Base-by-base conservation (phyloP, 345 rosid genomes). In the Limnanthes douglasii region DNA sequence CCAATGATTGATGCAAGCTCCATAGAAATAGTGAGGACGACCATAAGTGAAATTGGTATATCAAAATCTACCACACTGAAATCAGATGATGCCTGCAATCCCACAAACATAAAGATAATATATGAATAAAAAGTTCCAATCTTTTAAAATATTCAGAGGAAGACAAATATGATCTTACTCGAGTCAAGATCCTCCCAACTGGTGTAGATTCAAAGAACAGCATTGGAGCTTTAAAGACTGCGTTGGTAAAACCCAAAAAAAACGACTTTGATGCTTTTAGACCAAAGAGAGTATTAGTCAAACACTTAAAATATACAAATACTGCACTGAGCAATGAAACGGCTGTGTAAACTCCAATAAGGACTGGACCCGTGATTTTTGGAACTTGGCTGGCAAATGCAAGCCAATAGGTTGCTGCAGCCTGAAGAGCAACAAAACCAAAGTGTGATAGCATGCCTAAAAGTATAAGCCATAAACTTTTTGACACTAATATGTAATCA, bases 171-270 rank as follows among this genome's bases (percentile, higher is more conserved):
- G 2, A 36, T 54, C 70, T 67, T 74, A 83, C 95, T 43, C 86
- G 61, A 16, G 95, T 75, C 38, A 68, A 57, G 48, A 78, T 72
- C 51, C 92, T 57, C 5, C 92, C 83, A 17, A 75, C 75, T 0
- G 86, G 95, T 31, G 92, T 78, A 34, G 83, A 78, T 45, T 75
- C 80, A 0, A 78, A 78, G 65, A 83, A 83, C 21, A 68, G 66
- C 95, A 78, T 75, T 0, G 90, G 82, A 48, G 90, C 78, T 56
- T 56, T 66, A 29, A 78, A 72, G 1, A 84, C 41, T 15, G 93
- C 67, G 39, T 66, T 54, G 15, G 37, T 70, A 58, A 84, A 55
- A 36, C 76, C 70, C 13, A 72, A 68, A 58, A 75, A 75, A 67
- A 75, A 75, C 12, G 81, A 67, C 33, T 50, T 68, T 3, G 84